A percentile compares a stretch with the other conserved stretches of the same genome.
These are phyloP conservation scores for Aphanomyces euteiches DNA, from an alignment of 352 stramenopile species.

Conservation along the genomic window DNA sequence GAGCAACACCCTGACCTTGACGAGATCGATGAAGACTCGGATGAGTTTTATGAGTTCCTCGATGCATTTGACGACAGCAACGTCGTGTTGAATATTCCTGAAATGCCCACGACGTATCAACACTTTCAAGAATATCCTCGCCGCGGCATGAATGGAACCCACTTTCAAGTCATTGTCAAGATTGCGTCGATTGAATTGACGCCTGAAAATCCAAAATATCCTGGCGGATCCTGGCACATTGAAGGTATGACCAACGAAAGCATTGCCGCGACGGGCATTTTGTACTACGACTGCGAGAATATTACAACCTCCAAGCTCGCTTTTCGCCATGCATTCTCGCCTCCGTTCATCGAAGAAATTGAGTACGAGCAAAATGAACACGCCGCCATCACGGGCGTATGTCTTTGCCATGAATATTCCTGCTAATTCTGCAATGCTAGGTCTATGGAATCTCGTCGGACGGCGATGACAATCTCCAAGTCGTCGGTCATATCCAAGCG, in stretches of 20 bases:
- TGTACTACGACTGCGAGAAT: slow-evolving; percentile 53
- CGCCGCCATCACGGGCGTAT: too few relatives aligned
- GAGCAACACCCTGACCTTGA: background rate
- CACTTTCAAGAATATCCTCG: background rate
- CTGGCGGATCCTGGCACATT: slow-evolving; percentile 46
- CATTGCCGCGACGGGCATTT: slow-evolving; percentile 48
- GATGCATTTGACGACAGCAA: background rate
- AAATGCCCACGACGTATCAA: background rate
- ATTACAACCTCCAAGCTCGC: slow-evolving; percentile 42
- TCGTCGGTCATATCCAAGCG: slow-evolving; percentile 33
- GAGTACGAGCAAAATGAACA: too few relatives aligned
- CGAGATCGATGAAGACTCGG: background rate
- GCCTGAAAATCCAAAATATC: slow-evolving; percentile 39
- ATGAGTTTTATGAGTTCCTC: background rate
- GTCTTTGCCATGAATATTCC: too few relatives aligned
- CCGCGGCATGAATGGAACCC: slow-evolving; percentile 20
- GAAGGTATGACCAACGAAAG: slow-evolving; percentile 43
- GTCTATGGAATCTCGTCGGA: background rate
- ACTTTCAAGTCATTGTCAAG: slow-evolving; percentile 48
- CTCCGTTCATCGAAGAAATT: slow-evolving; percentile 12
- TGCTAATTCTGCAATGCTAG: background rate
- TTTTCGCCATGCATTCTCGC: slow-evolving; percentile 34
- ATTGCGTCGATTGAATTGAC: slow-evolving; percentile 51
- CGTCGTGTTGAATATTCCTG: background rate
- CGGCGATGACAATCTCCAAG: slow-evolving; percentile 22